Conservation (phyloP, 176 grass and related monocot species). For the Zea luxurians region DNA sequence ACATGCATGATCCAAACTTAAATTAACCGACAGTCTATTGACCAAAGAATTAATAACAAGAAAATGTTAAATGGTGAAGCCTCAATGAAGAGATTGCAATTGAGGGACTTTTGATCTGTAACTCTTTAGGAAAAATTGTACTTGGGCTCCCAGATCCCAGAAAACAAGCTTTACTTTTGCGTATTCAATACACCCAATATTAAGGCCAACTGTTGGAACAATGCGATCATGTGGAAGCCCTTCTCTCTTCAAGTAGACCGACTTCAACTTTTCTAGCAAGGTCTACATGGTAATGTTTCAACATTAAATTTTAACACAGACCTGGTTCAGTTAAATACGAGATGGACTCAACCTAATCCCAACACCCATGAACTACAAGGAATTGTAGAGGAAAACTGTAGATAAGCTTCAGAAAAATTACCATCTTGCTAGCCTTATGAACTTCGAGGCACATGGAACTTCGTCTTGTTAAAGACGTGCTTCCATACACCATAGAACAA, state of each 20-base stretch:
- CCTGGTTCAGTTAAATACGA: neutral
- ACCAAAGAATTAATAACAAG: neutral
- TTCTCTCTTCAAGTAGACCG: conserved; percentile 70
- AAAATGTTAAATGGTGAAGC: neutral
- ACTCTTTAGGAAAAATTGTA: conserved; percentile 35
- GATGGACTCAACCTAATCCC: neutral
- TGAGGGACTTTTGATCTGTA: neutral
- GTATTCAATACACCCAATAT: conserved; percentile 93
- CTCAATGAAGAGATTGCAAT: neutral
- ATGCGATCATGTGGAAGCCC: conserved; percentile 79
- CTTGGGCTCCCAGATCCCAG: conserved; percentile 99
- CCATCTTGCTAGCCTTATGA: conserved; percentile 93
- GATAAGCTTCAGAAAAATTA: conserved; percentile 46
- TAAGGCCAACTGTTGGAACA: conserved; percentile 95
- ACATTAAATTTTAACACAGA: neutral
- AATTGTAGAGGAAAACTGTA: neutral
- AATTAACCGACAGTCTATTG: neutral
- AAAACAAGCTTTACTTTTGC: conserved; percentile 87
- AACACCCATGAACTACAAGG: neutral
- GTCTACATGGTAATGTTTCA: conserved; percentile 56
- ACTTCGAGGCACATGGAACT: conserved; percentile 93
- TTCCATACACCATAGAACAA: conserved; percentile 97
- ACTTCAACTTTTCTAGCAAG: conserved; percentile 97
- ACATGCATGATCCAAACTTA: conserved; percentile 1
- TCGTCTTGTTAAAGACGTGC: conserved; percentile 88